Evolutionary conservation across 2,329 filamentous ascomycete genomes (phyloP).

Genomic region (Juglanconis oblonga): DNA sequence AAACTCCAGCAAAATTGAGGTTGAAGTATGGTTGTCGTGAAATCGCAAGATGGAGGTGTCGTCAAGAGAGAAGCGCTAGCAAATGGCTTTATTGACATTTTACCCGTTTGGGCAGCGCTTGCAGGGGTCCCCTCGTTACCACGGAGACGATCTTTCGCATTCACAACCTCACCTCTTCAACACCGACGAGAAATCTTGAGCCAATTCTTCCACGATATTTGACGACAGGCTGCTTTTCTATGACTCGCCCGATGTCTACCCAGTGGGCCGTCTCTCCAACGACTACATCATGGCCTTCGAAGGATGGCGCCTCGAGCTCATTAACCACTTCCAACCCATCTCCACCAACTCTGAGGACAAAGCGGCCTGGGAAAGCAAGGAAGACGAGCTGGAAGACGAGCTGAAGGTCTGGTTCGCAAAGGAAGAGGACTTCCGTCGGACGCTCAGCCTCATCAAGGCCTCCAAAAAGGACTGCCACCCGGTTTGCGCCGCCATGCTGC

Average conservation of each 20-base stretch:
- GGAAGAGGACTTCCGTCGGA: background rate
- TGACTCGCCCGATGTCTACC: too few species aligned
- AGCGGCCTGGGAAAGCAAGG: background rate
- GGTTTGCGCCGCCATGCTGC: background rate
- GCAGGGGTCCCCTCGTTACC: conserved; percentile 21
- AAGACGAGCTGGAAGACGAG: background rate
- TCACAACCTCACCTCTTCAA: background rate
- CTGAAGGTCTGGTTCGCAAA: background rate
- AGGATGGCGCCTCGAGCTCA: background rate
- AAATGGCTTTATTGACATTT: conserved; percentile 27
- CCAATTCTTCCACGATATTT: too few species aligned
- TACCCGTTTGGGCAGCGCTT: conserved; percentile 23
- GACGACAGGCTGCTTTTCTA: too few species aligned
- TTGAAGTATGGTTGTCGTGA: background rate
- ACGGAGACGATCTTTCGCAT: conserved; percentile 17
- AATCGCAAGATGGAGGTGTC: background rate
- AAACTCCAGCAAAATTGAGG: background rate
- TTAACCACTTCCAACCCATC: background rate
- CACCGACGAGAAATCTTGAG: background rate
- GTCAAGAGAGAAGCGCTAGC: conserved; percentile 3
- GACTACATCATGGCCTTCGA: background rate
- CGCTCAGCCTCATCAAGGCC: background rate
- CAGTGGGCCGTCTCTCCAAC: background rate
- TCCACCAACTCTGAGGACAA: background rate
- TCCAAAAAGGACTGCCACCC: background rate